Base-by-base conservation (phyloP, 2,329 filamentous ascomycete genomes). In the Trichoderma sp. region DNA sequence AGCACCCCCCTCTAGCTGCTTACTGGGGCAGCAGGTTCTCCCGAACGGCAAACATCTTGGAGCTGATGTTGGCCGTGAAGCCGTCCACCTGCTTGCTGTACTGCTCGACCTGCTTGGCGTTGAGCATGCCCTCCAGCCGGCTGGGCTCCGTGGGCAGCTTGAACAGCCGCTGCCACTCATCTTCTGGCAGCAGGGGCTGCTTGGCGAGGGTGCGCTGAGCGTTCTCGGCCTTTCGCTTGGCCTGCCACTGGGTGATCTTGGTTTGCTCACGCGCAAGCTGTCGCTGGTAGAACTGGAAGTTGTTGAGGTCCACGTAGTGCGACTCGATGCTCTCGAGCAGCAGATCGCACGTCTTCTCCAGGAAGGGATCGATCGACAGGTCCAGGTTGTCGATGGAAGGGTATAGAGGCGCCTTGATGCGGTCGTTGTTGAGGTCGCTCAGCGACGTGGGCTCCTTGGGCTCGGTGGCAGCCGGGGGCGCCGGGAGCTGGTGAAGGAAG, bases 301-400 rank as follows among this genome's bases (percentile, higher is more conserved):
- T 99, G 88, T 98, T 98, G 77, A 96, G 90, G 80, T 99, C 95
- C 67, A 93, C 97, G 82, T 98, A 95, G 83, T 99, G 95, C 64
- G 90, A 90, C 83, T 99, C 95, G 77, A 99, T 97, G 83, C 90
- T 93, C 76, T 99, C 95, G 68, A 98, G 88, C 65, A 99, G 87
- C 71, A 97, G 87, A 76, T 99, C 94, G 81, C 93, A 97, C 60
- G 94, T 97, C 87, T 97, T 97, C 85, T 98, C 94, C 55, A 99
- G 88, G 85, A 96, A 97, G 39, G 95, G 95, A 77, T 99, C 95
- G 78, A 98, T 96, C 70, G 90, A 92, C 68, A 99, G 88, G 72
- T 97, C 92, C 66, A 99, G 88, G 69, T 88, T 88, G 74, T 97
- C 93, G 77, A 93, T 89, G 75, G 96, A 97, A 61, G 94, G 94